Base-by-base conservation (phyloP, 495 filamentous ascomycete genomes). In the Penicillium nucicola region DNA sequence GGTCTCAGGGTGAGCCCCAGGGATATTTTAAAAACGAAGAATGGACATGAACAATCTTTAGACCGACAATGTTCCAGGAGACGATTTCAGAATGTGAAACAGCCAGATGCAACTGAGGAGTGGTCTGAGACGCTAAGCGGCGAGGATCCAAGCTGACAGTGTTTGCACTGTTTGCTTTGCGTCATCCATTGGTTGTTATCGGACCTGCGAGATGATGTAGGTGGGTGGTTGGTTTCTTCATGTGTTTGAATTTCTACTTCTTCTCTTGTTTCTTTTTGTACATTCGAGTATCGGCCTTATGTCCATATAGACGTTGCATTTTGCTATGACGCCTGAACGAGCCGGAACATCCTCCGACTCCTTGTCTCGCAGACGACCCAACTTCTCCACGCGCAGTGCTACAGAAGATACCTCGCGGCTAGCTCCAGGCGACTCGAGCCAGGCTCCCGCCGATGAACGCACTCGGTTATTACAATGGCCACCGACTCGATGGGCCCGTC, bases 381-480 rank as follows among this genome's bases (percentile, higher is more conserved):
- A 73, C 50, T 83, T 84, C 60, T 71, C 76, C 22, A 65, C 80
- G 32, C 73, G 79, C 36, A 70, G 77, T 8, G 72, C 82, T n/a
- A 68, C 69, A 52, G 82, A 82, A 61, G 78, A 82, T 68, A 74
- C 68, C 32, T 66, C 70, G 19, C 74, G 78, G 49, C 63, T 84
- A 42, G 72, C 63, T 31, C 71, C 71, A 15, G 66, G 56, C 40
- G 71, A 75, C 14, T 65, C 60, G 18, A 51, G 43, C 9, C 33
- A 45, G 48, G 46, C 56, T 15, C 55, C 52, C 12, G 48, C 62
- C 3, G 52, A 53, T 20, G 61, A 65, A 33, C 59, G 57, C 3
- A 57, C 44, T 38, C 50, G 59, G 19, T 41, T 66, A 6, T 50
- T 63, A 32, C 53, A 53, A 30, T 55, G 55, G 59, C 45, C 61